These are phyloP conservation scores for Spraguea lophii DNA, from an alignment of 371 early-diverging fungal species.

Conservation along the genomic window DNA sequence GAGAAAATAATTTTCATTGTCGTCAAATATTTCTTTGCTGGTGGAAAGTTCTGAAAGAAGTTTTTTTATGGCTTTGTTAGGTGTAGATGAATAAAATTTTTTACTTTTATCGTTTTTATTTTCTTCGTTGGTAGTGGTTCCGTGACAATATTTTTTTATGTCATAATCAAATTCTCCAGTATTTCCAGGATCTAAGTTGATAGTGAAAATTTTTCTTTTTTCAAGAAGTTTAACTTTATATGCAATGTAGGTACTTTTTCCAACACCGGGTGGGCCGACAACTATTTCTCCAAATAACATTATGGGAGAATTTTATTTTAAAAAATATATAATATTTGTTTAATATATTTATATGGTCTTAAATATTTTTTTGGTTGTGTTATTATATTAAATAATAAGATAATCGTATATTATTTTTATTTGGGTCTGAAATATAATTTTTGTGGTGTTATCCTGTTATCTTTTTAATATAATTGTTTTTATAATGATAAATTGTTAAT, in stretches of 20 bases:
- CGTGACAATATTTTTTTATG: slow-evolving; percentile 3
- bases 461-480: too few species aligned
- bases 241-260: slow-evolving; percentile 26
- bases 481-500: too few species aligned
- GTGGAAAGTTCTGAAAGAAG: slow-evolving; percentile 10
- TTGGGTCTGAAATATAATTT: too few species aligned
- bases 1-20: slow-evolving; percentile 10
- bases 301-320: not conserved
- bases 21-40: slow-evolving; percentile 7
- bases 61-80: slow-evolving; percentile 19
- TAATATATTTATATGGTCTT: too few species aligned
- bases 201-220: slow-evolving; percentile 10
- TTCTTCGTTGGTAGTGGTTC: slow-evolving; percentile 4
- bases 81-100: too few species aligned
- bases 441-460: too few species aligned
- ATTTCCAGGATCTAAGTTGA: slow-evolving; percentile 33
- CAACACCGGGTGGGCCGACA: slow-evolving; percentile 32
- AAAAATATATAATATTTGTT: too few species aligned
- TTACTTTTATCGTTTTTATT: slow-evolving; percentile 9
- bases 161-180: slow-evolving; percentile 3
- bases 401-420: too few species aligned
- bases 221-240: slow-evolving; percentile 6
- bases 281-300: slow-evolving; percentile 29
- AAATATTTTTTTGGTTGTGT: too few species aligned
- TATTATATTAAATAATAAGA: too few species aligned